Percentiles rank a stretch among this genome's conserved stretches.
Evolutionary conservation across 768 basidiomycete genomes (phyloP).

Genomic region (Serendipita sp.): DNA sequence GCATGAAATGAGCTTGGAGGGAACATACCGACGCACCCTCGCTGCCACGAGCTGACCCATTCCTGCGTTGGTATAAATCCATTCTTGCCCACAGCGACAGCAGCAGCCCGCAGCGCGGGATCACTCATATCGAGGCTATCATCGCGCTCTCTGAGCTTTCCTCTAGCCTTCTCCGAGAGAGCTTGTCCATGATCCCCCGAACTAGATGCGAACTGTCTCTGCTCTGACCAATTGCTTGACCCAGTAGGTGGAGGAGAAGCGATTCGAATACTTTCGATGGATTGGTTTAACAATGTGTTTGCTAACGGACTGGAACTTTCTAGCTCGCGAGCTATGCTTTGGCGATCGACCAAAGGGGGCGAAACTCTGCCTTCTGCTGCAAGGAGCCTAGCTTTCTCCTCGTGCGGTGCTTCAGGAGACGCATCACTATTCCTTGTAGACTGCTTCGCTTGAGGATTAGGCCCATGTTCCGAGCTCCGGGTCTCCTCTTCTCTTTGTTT

Average conservation of each 20-base stretch:
- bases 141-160: slow-evolving; percentile 69
- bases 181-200: slow-evolving; percentile 30
- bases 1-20: background rate
- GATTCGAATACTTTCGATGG: background rate
- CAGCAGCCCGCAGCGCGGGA: slow-evolving; percentile 48
- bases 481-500: slow-evolving; percentile 26
- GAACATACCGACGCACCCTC: slow-evolving; percentile 46
- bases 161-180: slow-evolving; percentile 75
- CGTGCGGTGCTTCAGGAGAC: slow-evolving; percentile 25
- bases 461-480: slow-evolving; percentile 13
- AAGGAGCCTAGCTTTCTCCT: slow-evolving; percentile 54
- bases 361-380: slow-evolving; percentile 29
- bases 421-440: slow-evolving; percentile 6
- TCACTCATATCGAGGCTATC: slow-evolving; percentile 32
- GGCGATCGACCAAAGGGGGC: background rate
- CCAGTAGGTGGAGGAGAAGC: background rate
- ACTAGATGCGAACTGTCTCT: slow-evolving; percentile 11
- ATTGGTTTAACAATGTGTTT: background rate
- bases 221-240: background rate
- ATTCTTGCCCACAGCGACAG: slow-evolving; percentile 62
- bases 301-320: background rate
- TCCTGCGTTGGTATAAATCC: slow-evolving; percentile 92
- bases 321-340: background rate
- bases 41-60: slow-evolving; percentile 97
- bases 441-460: slow-evolving; percentile 26